Evolutionary conservation across 2,329 filamentous ascomycete genomes (phyloP).

Genomic region (Mollisiaceae sp.): DNA sequence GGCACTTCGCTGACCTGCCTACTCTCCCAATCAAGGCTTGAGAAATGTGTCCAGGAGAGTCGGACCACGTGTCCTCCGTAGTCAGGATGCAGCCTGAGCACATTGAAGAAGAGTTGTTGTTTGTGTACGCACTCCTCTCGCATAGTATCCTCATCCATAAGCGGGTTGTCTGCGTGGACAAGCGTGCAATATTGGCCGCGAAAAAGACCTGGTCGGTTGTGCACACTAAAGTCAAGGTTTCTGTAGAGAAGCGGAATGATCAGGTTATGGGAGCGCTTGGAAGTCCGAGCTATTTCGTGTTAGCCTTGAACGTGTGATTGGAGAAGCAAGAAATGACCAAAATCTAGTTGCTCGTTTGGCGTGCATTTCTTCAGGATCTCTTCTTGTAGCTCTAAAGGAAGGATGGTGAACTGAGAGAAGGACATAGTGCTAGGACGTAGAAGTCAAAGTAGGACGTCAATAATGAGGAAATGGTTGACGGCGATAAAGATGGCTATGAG

Average conservation of each 20-base stretch:
- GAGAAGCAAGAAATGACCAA: neutral
- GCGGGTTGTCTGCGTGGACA: conserved; percentile 4
- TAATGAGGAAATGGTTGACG: no score
- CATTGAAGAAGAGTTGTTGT: neutral
- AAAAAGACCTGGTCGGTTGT: conserved; percentile 7
- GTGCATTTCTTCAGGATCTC: neutral
- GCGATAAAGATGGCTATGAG: no score
- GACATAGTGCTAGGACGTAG: no score
- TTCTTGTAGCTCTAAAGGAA: conserved; percentile 1
- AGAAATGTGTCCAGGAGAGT: conserved; percentile 13
- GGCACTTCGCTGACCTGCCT: neutral
- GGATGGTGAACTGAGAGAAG: neutral
- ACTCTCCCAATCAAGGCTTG: neutral
- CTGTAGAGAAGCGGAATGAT: neutral
- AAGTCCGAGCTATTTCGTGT: neutral
- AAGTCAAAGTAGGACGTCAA: no score
- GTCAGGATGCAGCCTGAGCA: neutral
- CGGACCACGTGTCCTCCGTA: neutral
- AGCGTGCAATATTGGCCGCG: neutral
- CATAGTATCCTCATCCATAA: neutral
- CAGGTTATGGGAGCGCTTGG: neutral
- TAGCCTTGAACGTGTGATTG: neutral
- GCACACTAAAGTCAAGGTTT: conserved; percentile 8
- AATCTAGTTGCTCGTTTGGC: neutral
- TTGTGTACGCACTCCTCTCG: neutral